A percentile compares a stretch with the other conserved stretches of the same genome.
Evolutionary conservation across 139 green algal genomes (phyloP).

Genomic region (Chlorella sp.): DNA sequence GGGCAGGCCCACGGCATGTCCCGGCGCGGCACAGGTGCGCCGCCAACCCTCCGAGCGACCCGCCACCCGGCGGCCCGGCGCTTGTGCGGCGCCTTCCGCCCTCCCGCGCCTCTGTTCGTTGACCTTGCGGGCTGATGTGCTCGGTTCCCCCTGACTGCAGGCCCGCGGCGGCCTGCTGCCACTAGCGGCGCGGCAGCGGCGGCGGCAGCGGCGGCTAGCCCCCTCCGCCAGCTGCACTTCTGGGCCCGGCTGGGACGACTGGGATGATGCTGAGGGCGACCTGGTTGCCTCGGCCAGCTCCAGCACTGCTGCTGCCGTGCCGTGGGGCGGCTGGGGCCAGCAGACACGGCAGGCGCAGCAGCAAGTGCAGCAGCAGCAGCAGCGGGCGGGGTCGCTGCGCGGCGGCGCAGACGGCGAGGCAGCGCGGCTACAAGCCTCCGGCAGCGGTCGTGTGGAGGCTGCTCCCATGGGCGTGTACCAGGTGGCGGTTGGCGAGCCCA

Average conservation of each 20-base stretch:
- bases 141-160: not conserved
- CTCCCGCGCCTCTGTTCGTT: not conserved
- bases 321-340: not conserved
- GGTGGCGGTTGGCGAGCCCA: no score
- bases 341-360: slow-evolving; percentile 2
- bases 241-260: slow-evolving; percentile 18
- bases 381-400: not conserved
- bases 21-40: no score
- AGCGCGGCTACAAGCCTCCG: not conserved
- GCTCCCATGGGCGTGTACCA: no score
- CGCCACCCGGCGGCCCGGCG: no score
- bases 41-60: no score
- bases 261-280: not conserved
- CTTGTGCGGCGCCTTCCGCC: not conserved
- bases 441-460: not conserved
- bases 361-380: slow-evolving; percentile 14
- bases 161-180: not conserved
- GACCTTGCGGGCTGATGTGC: no score
- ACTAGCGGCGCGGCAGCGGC: not conserved
- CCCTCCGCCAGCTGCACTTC: not conserved
- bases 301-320: not conserved
- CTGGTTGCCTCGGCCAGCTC: not conserved
- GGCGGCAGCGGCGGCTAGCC: not conserved
- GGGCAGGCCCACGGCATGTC: no score
- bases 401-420: not conserved